Evolutionary conservation across 768 basidiomycete genomes (phyloP).

Genomic region (Rhodocollybia butyracea): DNA sequence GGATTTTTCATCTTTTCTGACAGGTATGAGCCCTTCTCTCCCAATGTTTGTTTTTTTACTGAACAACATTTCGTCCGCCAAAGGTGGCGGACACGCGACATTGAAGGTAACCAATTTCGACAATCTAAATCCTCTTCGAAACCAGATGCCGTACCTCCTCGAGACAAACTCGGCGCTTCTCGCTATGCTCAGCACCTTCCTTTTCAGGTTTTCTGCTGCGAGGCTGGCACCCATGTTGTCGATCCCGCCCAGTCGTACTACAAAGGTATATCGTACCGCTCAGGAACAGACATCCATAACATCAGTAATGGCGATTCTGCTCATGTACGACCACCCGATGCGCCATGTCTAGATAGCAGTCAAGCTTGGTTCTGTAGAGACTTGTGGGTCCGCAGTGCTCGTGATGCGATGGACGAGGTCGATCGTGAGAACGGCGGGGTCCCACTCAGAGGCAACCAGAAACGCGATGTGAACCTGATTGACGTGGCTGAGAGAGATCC

Average conservation of each 20-base stretch:
- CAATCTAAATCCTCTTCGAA: slow-evolving; percentile 94
- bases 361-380: slow-evolving; percentile 99
- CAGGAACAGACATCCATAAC: slow-evolving; percentile 81
- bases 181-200: slow-evolving; percentile 92
- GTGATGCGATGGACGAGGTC: slow-evolving; percentile 65
- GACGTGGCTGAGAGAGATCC: slow-evolving; percentile 34
- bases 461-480: slow-evolving; percentile 14
- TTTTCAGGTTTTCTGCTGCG: slow-evolving; percentile 99
- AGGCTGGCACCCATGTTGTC: slow-evolving; percentile 95
- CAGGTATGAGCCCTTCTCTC: slow-evolving; percentile 48
- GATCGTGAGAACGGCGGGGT: slow-evolving; percentile 36
- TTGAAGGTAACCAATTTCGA: slow-evolving; percentile 96
- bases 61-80: background rate
- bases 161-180: slow-evolving; percentile 74
- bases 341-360: slow-evolving; percentile 89
- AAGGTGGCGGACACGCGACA: slow-evolving; percentile 97
- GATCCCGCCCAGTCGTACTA: slow-evolving; percentile 97
- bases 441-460: slow-evolving; percentile 21
- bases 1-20: slow-evolving; percentile 98
- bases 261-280: slow-evolving; percentile 80
- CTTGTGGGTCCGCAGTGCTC: slow-evolving; percentile 88
- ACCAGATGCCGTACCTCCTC: slow-evolving; percentile 87
- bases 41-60: background rate
- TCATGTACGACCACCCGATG: slow-evolving; percentile 66
- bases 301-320: slow-evolving; percentile 57